Evolutionary conservation across 257 asterid species (phyloP).

Genomic region (Voacanga thouarsii): DNA sequence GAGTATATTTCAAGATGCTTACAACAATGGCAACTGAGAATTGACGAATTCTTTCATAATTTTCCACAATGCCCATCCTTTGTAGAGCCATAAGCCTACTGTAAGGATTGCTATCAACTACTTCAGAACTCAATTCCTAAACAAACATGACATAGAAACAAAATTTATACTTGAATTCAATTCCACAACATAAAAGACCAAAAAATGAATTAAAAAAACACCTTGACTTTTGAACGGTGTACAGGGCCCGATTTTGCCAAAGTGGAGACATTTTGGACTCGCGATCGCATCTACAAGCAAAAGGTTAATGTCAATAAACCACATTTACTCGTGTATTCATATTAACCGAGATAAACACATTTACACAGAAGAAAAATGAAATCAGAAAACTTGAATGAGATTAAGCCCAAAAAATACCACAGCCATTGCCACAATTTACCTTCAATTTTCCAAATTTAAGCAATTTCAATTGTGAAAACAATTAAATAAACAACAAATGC

Average conservation of each 20-base stretch:
- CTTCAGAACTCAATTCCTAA: constrained; percentile 93
- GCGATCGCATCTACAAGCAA: constrained; percentile 51
- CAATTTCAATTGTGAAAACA: neutral
- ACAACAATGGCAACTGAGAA: constrained; percentile 95
- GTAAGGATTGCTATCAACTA: constrained; percentile 95
- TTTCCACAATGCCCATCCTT: constrained; percentile 96
- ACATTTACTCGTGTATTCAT: neutral
- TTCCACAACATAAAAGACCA: constrained; percentile 1
- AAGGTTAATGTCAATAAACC: neutral
- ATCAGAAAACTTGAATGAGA: neutral
- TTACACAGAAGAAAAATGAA: neutral
- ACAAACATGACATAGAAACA: constrained; percentile 13
- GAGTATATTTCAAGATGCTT: constrained; percentile 25
- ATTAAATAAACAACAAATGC: neutral
- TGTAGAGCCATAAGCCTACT: constrained; percentile 99
- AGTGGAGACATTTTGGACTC: constrained; percentile 44
- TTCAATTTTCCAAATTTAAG: neutral
- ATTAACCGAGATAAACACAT: neutral
- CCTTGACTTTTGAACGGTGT: constrained; percentile 81
- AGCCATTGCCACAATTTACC: neutral
- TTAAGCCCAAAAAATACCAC: neutral
- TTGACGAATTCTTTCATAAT: constrained; percentile 82
- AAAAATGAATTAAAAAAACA: constrained; percentile 14
- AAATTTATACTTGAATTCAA: constrained; percentile 2
- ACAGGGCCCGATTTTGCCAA: constrained; percentile 39